These are phyloP conservation scores for Schwanniomyces sp. DNA, from an alignment of 805 yeast species.

Conservation along the genomic window DNA sequence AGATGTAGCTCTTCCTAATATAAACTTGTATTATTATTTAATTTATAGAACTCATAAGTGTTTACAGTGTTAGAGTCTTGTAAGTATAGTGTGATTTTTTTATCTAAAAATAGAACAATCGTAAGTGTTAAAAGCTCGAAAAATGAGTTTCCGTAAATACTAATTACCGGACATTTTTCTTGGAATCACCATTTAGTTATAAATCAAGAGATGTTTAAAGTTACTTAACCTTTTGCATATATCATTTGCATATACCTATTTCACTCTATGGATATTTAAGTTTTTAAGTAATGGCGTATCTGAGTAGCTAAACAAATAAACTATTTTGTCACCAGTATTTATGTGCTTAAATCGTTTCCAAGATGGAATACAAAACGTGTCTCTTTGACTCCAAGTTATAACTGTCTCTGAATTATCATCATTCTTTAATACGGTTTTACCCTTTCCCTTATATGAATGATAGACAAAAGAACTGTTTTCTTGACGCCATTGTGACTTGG, in stretches of 20 bases:
- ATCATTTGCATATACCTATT: neutral
- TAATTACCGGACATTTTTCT: no score
- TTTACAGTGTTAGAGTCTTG: no score
- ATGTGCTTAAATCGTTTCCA: slow-evolving; percentile 9
- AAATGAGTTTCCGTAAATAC: no score
- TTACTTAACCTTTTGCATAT: neutral
- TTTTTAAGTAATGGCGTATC: slow-evolving; percentile 13
- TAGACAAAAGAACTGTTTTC: slow-evolving; percentile 10
- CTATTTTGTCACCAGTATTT: slow-evolving; percentile 7
- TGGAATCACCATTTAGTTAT: no score
- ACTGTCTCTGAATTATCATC: slow-evolving; percentile 6
- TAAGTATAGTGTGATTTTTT: no score
- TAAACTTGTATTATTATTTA: no score
- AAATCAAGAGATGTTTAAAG: no score
- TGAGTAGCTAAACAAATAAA: slow-evolving; percentile 9
- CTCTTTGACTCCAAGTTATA: slow-evolving; percentile 8
- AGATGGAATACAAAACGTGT: slow-evolving; percentile 11
- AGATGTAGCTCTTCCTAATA: no score
- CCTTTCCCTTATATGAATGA: slow-evolving; percentile 8
- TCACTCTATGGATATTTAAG: slow-evolving; percentile 8
- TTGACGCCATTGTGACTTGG: slow-evolving; percentile 7
- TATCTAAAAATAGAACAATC: no score
- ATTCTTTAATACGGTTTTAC: slow-evolving; percentile 7
- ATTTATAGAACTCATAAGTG: no score
- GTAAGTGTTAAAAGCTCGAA: no score